phyloP scores from a whole-genome alignment of 2,329 filamentous ascomycete species.

The Pseudocercospora macadamiae region DNA sequence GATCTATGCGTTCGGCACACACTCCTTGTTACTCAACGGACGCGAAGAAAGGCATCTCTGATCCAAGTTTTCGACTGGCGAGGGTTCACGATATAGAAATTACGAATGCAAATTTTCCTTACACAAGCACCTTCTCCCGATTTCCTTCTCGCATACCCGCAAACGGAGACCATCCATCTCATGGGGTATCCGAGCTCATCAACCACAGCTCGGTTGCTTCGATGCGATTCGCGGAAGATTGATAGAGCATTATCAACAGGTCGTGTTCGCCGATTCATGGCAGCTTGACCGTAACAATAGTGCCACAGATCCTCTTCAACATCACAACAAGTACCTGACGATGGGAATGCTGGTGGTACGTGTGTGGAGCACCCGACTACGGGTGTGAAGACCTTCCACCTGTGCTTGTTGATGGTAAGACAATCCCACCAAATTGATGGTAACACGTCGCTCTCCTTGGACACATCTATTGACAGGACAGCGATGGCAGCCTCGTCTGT shows the following conservation, averaged over 20 bases:
- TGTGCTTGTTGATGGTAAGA: no score
- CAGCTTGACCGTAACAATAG: constrained; percentile 38
- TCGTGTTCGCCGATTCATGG: constrained; percentile 31
- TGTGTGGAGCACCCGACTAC: no score
- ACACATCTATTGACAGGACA: no score
- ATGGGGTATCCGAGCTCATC: constrained; percentile 27
- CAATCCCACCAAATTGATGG: no score
- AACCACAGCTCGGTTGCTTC: constrained; percentile 26
- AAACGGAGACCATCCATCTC: constrained; percentile 9
- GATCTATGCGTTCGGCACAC: constrained; percentile 99
- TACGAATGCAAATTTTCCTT: neutral
- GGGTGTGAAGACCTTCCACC: no score
- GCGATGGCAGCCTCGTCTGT: no score
- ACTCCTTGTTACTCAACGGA: constrained; percentile 96
- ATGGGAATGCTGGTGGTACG: no score
- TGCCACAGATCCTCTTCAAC: constrained; percentile 27
- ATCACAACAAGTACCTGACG: no score
- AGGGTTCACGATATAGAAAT: constrained; percentile 9
- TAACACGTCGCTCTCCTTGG: no score
- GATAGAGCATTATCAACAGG: constrained; percentile 36
- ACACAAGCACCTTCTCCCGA: neutral
- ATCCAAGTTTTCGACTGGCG: constrained; percentile 46
- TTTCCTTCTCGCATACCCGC: constrained; percentile 3
- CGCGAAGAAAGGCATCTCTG: constrained; percentile 97
- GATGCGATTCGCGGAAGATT: constrained; percentile 35